phyloP scores from a whole-genome alignment of 768 basidiomycete species.

The Suillus discolor region DNA sequence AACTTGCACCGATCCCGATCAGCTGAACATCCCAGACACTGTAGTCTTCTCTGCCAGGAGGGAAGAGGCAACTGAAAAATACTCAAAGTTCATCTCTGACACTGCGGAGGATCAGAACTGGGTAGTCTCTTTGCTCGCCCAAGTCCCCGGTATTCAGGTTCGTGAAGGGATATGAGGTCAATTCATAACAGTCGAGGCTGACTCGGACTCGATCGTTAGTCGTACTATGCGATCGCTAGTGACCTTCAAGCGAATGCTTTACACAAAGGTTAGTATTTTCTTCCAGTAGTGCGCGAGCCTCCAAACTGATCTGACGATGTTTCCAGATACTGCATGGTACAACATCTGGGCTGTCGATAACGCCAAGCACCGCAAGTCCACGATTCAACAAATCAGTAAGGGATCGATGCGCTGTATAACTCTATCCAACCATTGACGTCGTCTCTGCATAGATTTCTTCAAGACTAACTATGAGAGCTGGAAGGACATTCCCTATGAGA shows the following conservation, averaged over 20 bases:
- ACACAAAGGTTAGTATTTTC: not conserved
- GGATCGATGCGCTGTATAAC: not conserved
- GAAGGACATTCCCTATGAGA: not conserved
- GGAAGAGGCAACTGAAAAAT: constrained; percentile 8
- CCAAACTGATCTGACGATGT: not conserved
- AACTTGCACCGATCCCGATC: constrained; percentile 9
- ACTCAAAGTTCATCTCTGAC: constrained; percentile 14
- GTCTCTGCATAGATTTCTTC: not conserved
- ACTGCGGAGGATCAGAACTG: constrained; percentile 11
- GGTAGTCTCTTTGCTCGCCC: constrained; percentile 14
- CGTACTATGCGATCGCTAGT: not conserved
- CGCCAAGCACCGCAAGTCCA: constrained; percentile 6
- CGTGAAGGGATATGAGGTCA: not conserved
- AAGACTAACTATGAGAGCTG: constrained; percentile 2
- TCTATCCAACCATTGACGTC: not conserved
- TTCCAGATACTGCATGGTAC: constrained; percentile 1
- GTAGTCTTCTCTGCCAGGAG: constrained; percentile 11
- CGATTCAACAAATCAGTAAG: not conserved
- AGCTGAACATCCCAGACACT: constrained; percentile 11
- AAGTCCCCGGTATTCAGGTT: constrained; percentile 19
- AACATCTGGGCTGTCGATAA: not conserved
- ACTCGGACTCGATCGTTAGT: not conserved
- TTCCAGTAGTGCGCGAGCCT: not conserved
- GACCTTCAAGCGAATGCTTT: not conserved
- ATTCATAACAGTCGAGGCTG: not conserved